Evolutionary conservation across 108 stramenopile genomes (phyloP).

Genomic region (Nitzschia putrida): DNA sequence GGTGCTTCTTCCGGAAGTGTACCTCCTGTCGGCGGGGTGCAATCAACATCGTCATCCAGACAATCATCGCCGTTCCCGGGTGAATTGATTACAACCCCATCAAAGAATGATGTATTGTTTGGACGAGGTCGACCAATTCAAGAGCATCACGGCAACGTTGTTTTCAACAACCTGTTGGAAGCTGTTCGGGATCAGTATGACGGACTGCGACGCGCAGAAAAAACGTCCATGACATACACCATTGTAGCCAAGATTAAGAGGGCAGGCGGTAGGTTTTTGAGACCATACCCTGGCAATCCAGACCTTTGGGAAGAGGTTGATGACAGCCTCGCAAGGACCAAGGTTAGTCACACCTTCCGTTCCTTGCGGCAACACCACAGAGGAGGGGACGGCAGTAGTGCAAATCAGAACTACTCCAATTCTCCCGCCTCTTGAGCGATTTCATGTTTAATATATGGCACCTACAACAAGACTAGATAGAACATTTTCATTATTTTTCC

Average conservation of each 20-base stretch:
- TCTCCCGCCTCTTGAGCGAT: too few relatives aligned
- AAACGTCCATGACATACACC: constrained; percentile 27
- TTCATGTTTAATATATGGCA: too few relatives aligned
- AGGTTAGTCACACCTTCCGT: constrained; percentile 41
- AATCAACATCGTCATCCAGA: not conserved
- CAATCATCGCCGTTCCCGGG: not conserved
- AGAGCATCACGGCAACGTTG: constrained; percentile 27
- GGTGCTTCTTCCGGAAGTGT: not conserved
- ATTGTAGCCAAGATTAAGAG: constrained; percentile 32
- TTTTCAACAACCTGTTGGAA: constrained; percentile 22
- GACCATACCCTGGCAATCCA: constrained; percentile 8
- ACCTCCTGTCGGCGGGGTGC: not conserved
- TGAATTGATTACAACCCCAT: not conserved
- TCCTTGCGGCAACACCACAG: constrained; percentile 20
- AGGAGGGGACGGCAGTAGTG: not conserved
- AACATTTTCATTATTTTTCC: too few relatives aligned
- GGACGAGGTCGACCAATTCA: constrained; percentile 28
- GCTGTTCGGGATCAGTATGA: constrained; percentile 14
- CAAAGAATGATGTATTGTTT: constrained; percentile 26
- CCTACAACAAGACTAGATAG: too few relatives aligned
- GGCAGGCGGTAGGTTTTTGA: constrained; percentile 43
- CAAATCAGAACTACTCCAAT: too few relatives aligned
- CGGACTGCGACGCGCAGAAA: constrained; percentile 1
- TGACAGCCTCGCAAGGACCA: constrained; percentile 29
- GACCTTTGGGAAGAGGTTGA: constrained; percentile 33